phyloP scores from a whole-genome alignment of 805 yeast genomes.

The Torulaspora maleeae region DNA sequence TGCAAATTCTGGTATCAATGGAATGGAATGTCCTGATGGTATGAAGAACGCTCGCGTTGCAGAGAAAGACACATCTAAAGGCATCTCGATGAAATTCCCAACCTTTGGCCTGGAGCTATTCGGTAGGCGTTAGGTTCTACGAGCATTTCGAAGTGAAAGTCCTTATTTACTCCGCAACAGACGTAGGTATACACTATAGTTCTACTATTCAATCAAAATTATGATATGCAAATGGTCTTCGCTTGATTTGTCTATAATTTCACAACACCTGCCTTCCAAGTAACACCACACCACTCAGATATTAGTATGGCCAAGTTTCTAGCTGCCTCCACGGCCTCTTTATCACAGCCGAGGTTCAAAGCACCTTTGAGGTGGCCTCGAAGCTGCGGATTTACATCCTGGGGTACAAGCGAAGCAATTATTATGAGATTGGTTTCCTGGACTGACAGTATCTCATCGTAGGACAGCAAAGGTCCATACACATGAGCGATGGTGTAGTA shows the following conservation, averaged over 20 bases:
- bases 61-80: constrained; percentile 8
- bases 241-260: constrained; percentile 29
- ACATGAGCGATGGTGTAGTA: constrained; percentile 64
- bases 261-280: constrained; percentile 45
- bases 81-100: constrained; percentile 17
- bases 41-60: background rate
- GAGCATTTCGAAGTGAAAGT: background rate
- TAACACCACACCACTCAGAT: constrained; percentile 68
- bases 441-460: constrained; percentile 53
- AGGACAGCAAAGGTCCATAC: constrained; percentile 74
- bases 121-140: constrained; percentile 14
- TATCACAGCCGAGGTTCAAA: constrained; percentile 65
- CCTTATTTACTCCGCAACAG: background rate
- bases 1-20: background rate
- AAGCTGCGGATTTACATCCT: constrained; percentile 87
- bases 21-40: background rate
- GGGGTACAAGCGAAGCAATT: constrained; percentile 79
- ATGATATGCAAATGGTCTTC: constrained; percentile 44
- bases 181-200: constrained; percentile 22
- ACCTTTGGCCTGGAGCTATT: constrained; percentile 27
- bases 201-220: background rate
- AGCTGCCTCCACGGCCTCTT: constrained; percentile 55
- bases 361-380: constrained; percentile 92
- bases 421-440: constrained; percentile 73
- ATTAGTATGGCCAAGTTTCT: constrained; percentile 60